Evolutionary conservation across 345 rosid genomes (phyloP).

Genomic region (Arabis hirsuta): DNA sequence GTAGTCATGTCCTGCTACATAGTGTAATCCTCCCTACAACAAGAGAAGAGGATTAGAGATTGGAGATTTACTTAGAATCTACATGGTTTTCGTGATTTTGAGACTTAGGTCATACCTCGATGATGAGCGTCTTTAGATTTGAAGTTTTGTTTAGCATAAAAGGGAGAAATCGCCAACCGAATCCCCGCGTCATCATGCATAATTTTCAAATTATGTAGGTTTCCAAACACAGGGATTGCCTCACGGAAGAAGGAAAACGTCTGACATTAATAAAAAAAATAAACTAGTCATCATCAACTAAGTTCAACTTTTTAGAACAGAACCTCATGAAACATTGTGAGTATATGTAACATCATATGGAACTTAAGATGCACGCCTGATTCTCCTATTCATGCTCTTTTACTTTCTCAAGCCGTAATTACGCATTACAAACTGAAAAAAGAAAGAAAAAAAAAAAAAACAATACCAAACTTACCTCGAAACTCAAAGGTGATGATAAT

Average conservation of each 20-base stretch:
- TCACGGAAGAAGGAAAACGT: background rate
- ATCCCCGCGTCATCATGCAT: background rate
- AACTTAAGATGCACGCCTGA: background rate
- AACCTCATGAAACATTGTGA: background rate
- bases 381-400: background rate
- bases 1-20: background rate
- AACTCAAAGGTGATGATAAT: background rate
- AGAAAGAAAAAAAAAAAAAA: background rate
- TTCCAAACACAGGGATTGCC: background rate
- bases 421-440: background rate
- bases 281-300: background rate
- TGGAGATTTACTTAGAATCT: background rate
- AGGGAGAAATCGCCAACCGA: background rate
- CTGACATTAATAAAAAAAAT: background rate
- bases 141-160: background rate
- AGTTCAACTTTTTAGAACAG: background rate
- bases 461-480: background rate
- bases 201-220: background rate
- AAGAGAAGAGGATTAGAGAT: background rate
- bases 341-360: background rate
- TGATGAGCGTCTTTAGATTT: background rate
- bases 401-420: background rate
- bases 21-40: background rate
- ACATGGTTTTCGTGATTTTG: background rate
- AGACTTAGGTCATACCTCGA: background rate